Evolutionary conservation across 306 rosid genomes (phyloP), one percentile per base, ranked within the genome.

Genomic region (Trichosanthes cucumerina): DNA sequence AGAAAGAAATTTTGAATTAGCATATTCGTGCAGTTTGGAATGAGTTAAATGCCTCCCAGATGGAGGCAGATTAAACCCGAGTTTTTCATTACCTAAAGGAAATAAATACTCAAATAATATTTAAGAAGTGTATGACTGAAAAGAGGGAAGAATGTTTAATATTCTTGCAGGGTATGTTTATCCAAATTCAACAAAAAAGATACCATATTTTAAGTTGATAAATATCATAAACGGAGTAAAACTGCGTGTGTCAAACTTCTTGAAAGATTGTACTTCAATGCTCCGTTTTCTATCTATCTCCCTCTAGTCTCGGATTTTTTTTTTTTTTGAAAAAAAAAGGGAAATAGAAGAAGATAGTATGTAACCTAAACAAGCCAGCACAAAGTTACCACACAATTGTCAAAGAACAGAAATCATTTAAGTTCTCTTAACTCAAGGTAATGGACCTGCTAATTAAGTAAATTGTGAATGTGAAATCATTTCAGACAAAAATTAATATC

Each of bases 1-100:
- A 75, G 77, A 85, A 39, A 8, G 79, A 68, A 77, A 18, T 75
- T 50, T 5, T 23, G 10, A 24, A 33, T 46, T 28, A 77, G 75
- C 78, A 52, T 18, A 75, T 75, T 13, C 34, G 36, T 23, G n/a
- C 34, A 5, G 21, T 13, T 70, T 6, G 33, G 46, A 65, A 18
- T 65, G 50, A 39, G 74, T 68, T 66, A 65, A 33, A 63, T 60
- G 38, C 68, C 41, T 33, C 41, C 70, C 41, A 33, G 69, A 28
- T 31, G 39, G 44, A 15, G 44, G 70, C 70, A 63, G 70, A 34
- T 63, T 63, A 63, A 64, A 64, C 46, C 21, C 18, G 71, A n/a
- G 50, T 68, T 39, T 68, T 69, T 69, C 46, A 14, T 34, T 36
- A 16, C 46, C 75, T 10, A 21, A 69, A 69, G 53, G 16, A 41